These are phyloP conservation scores for Tubosaeta sp. DNA, from an alignment of 768 basidiomycete species.

Conservation along the genomic window DNA sequence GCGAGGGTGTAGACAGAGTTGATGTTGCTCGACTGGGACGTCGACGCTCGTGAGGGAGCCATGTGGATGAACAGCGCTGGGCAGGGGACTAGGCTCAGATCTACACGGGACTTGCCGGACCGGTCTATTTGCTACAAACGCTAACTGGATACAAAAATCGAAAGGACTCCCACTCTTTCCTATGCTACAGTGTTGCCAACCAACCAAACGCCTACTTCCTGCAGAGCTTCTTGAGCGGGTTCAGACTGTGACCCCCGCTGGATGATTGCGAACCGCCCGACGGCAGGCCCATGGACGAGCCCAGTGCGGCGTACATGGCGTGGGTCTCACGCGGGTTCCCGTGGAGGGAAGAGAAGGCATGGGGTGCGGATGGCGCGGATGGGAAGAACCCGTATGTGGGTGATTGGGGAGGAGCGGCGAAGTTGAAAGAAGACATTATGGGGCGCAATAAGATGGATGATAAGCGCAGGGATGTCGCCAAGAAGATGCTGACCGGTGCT, in stretches of 20 bases:
- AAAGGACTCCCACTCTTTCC: conserved; percentile 7
- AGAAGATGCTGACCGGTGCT: too few relatives aligned
- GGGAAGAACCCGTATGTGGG: conserved; percentile 62
- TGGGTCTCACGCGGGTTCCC: conserved; percentile 60
- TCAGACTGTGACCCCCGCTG: conserved; percentile 24
- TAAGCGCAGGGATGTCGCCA: neutral
- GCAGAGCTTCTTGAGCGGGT: conserved; percentile 36
- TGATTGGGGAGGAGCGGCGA: conserved; percentile 43
- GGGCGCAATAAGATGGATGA: neutral
- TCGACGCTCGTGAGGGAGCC: conserved; percentile 35
- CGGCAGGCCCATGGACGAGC: conserved; percentile 26
- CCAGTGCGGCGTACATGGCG: conserved; percentile 53
- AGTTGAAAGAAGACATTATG: conserved; percentile 43
- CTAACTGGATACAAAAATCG: conserved; percentile 1
- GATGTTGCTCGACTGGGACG: conserved; percentile 28
- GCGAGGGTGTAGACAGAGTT: conserved; percentile 58
- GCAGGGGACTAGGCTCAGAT: neutral
- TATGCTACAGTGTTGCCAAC: conserved; percentile 28
- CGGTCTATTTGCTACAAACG: conserved; percentile 7
- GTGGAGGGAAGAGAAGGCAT: conserved; percentile 53
- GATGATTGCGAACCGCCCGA: conserved; percentile 21
- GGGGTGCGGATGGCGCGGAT: conserved; percentile 47
- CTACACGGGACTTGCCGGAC: conserved; percentile 29
- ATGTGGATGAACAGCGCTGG: conserved; percentile 17
- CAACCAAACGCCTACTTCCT: conserved; percentile 19